Evolutionary conservation across 495 filamentous ascomycete species (phyloP), one percentile per base, ranked within the genome.

Genomic region (Platismatia glauca): DNA sequence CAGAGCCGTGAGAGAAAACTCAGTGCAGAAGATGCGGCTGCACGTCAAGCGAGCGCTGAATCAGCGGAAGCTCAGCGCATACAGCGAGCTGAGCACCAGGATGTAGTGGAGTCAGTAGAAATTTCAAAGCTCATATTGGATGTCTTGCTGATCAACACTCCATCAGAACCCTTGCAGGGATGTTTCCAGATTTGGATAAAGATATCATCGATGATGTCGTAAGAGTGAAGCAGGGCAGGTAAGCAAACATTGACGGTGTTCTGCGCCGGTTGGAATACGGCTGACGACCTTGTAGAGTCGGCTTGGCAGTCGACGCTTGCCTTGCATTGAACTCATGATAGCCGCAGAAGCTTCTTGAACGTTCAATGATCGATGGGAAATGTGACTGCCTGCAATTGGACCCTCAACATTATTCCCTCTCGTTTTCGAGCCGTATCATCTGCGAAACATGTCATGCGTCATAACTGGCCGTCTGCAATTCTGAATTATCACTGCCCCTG

Each of bases 181-280:
- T 97, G 91, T 97, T 97, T 69, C 92, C 92, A 11, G 87, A 90
- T 71, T 76, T 97, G 33, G 92, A 97, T 71, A 81, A 83, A 69
- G 92, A 97, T 33, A 81, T 97, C 38, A 96, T 97, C 70, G 90
- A 90, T 66, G 92, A 97, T 76, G 92, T 97, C 60, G 91, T 96
- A 27, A 83, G 90, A 72, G 82, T 89, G 76, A 95, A 97, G 74
- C 85, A 96, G 72, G 92, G 92, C 67, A 84, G 90, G 90, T 92
- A 72, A 77, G 89, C 80, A 37, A 46, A 35, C 38, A 33, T 58
- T 9, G 20, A 38, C 35, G 31, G 4, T 63, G 8, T 38, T 57
- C n/a, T 13, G 15, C 16, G 35, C 27, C 20, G 2, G 29, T 33
- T 57, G 22, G 13, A 3, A 18, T 24, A 16, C 20, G n/a, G 41